Conservation (phyloP, 1,284 basidiomycete genomes). For the Cryptococcus maquisensis region DNA sequence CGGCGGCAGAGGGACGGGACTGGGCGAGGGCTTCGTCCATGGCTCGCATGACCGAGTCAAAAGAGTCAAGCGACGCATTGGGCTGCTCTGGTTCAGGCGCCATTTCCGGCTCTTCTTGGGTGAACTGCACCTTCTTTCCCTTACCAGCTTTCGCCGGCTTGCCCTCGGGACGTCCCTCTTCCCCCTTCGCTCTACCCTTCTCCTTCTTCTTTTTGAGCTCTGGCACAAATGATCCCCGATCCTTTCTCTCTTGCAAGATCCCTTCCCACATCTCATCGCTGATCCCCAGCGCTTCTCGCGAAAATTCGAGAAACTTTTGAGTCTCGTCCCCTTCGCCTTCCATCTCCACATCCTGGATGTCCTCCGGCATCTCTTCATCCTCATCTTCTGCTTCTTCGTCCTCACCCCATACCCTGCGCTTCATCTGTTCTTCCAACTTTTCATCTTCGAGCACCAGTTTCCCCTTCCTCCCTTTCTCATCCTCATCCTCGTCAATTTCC, state of each 20-base stretch:
- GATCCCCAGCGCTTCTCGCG: slow-evolving; percentile 80
- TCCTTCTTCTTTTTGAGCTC: too few relatives aligned
- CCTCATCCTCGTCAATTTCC: slow-evolving; percentile 29
- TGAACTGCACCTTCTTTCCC: slow-evolving; percentile 12
- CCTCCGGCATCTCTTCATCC: slow-evolving; percentile 26
- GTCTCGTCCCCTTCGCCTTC: slow-evolving; percentile 79
- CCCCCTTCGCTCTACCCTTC: too few relatives aligned
- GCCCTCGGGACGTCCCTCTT: slow-evolving; percentile 48
- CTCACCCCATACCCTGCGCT: slow-evolving; percentile 81
- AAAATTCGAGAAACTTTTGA: slow-evolving; percentile 88
- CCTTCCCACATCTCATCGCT: slow-evolving; percentile 74
- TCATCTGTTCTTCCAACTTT: slow-evolving; percentile 74
- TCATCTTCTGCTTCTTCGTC: slow-evolving; percentile 59
- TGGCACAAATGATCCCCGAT: slow-evolving; percentile 52
- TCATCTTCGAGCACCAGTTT: slow-evolving; percentile 60
- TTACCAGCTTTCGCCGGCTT: slow-evolving; percentile 61
- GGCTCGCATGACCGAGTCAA: slow-evolving; percentile 89
- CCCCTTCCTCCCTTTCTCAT: slow-evolving; percentile 20
- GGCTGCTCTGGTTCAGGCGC: neutral
- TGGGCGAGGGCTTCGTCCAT: slow-evolving; percentile 76
- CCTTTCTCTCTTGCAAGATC: slow-evolving; percentile 58
- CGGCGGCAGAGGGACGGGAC: slow-evolving; percentile 4
- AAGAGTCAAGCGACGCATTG: slow-evolving; percentile 74
- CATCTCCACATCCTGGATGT: slow-evolving; percentile 64
- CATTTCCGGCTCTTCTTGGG: neutral